A percentile compares a stretch with the other conserved stretches of the same genome.
Conservation (phyloP, 768 basidiomycete genomes). For the Russula vinacea region DNA sequence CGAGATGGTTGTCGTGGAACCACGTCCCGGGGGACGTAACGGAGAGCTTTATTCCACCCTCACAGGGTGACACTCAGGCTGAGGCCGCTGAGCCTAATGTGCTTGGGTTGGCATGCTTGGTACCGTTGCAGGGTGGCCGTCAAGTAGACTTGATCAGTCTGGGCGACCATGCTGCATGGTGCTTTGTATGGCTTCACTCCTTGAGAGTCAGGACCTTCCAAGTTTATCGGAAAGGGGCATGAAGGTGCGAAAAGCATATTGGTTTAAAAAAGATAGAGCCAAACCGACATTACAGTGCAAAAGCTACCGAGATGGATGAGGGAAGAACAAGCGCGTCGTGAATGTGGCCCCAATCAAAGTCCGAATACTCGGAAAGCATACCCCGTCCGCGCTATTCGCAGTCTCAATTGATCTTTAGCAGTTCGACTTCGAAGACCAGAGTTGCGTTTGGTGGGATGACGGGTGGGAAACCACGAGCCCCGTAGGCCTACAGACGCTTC, state of each 20-base stretch:
- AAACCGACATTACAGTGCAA: constrained; percentile 28
- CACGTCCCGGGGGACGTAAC: neutral
- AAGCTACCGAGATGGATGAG: constrained; percentile 22
- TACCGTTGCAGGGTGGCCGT: constrained; percentile 10
- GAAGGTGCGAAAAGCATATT: constrained; percentile 20
- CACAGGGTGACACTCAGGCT: neutral
- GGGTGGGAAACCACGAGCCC: constrained; percentile 69
- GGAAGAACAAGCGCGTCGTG: constrained; percentile 14
- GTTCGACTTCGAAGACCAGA: constrained; percentile 80
- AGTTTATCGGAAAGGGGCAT: neutral
- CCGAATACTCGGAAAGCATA: constrained; percentile 20
- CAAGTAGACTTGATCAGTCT: neutral
- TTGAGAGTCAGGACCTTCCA: neutral
- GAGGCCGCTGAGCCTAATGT: constrained; percentile 7
- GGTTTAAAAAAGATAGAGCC: constrained; percentile 3
- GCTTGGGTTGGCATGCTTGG: constrained; percentile 4
- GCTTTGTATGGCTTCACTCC: constrained; percentile 2
- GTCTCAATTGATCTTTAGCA: constrained; percentile 60
- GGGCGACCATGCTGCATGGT: neutral
- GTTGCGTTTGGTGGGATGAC: constrained; percentile 74
- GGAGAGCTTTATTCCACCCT: neutral
- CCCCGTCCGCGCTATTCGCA: constrained; percentile 11
- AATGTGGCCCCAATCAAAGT: constrained; percentile 25
- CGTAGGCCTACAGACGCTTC: constrained; percentile 55
- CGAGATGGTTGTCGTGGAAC: constrained; percentile 13